A percentile compares a stretch with the other conserved stretches of the same genome.
Evolutionary conservation across 805 yeast genomes (phyloP).

Genomic region (Wickerhamomyces alni): DNA sequence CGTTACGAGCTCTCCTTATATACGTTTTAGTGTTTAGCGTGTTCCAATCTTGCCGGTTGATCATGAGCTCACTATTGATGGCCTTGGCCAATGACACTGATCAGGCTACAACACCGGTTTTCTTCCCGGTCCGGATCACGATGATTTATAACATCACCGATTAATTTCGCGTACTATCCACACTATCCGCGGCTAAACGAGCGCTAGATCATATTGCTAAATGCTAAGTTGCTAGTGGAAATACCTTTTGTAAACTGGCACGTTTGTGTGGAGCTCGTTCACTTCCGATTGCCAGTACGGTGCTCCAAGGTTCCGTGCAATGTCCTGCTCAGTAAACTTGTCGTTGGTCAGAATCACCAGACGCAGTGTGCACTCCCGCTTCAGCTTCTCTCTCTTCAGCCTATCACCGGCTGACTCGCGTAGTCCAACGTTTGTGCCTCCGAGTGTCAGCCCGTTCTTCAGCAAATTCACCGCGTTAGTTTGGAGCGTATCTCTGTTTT

Average conservation of each 20-base stretch:
- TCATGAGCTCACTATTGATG: too few relatives aligned
- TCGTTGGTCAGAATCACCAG: constrained; percentile 17
- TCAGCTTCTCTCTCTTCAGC: constrained; percentile 14
- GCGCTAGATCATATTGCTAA: too few relatives aligned
- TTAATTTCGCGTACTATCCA: too few relatives aligned
- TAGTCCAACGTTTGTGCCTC: constrained; percentile 20
- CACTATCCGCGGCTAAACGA: too few relatives aligned
- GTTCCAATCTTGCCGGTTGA: too few relatives aligned
- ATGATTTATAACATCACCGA: too few relatives aligned
- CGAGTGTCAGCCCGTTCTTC: constrained; percentile 17
- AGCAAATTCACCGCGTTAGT: constrained; percentile 16
- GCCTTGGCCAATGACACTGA: too few relatives aligned
- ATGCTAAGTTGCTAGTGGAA: too few relatives aligned
- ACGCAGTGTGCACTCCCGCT: constrained; percentile 19
- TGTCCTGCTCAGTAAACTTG: constrained; percentile 10
- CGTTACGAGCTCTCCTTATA: too few relatives aligned
- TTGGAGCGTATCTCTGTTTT: constrained; percentile 9
- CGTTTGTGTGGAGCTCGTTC: constrained; percentile 8
- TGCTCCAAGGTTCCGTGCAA: constrained; percentile 17
- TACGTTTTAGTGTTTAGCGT: too few relatives aligned
- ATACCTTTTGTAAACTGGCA: constrained; percentile 5
- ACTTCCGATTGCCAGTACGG: constrained; percentile 13
- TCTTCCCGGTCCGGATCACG: too few relatives aligned
- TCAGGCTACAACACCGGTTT: too few relatives aligned
- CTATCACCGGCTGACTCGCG: constrained; percentile 17